phyloP scores from a whole-genome alignment of 73 alveolate genomes.

The Paramecium tetraurelia region DNA sequence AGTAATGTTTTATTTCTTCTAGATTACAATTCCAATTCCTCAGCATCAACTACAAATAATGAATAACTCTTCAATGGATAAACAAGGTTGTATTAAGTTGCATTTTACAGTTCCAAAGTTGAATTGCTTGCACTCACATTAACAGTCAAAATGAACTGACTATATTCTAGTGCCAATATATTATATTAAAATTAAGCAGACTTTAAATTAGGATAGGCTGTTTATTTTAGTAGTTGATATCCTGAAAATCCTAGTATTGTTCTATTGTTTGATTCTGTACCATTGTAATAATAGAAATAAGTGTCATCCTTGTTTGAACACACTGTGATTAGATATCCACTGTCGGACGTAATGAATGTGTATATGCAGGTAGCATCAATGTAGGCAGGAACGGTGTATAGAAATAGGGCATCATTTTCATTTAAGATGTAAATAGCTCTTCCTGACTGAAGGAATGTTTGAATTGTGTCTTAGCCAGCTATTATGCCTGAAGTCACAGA shows the following conservation, averaged over 20 bases:
- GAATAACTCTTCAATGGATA: background rate
- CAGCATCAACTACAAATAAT: background rate
- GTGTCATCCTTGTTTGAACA: background rate
- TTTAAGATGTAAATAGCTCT: background rate
- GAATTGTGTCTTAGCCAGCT: background rate
- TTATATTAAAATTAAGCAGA: background rate
- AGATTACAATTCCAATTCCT: background rate
- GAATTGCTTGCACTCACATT: background rate
- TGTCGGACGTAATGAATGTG: background rate
- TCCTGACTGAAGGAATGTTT: background rate
- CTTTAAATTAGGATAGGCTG: background rate
- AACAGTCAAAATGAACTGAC: background rate
- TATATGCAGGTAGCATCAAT: background rate
- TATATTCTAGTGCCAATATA: background rate
- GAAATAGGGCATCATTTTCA: background rate
- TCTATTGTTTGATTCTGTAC: background rate
- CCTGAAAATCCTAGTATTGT: background rate
- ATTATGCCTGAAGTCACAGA: background rate
- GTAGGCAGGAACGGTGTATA: background rate
- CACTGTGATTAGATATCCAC: background rate
- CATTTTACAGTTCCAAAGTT: background rate
- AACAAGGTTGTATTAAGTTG: background rate
- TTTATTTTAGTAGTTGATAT: background rate
- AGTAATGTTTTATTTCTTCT: background rate
- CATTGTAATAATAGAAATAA: background rate